Evolutionary conservation across 139 green algal genomes (phyloP), one percentile per base, ranked within the genome.

Genomic region (Chlorella sorokiniana): DNA sequence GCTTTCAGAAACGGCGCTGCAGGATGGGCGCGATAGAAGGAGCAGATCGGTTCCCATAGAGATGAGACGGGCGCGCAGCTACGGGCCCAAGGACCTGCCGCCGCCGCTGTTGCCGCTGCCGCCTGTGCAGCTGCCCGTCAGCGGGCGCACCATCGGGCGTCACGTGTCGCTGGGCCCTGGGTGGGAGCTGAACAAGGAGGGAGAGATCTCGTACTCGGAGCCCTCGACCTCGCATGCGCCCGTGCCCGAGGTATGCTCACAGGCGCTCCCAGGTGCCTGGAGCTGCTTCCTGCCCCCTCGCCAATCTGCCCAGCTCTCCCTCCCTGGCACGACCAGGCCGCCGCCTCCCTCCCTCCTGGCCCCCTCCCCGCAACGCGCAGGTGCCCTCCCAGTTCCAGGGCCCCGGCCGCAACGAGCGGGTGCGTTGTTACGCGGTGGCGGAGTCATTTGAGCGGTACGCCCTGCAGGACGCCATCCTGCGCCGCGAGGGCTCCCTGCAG

Each of bases 361-460:
- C n/a, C n/a, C 27, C 69, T 23, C 16, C 37, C 64, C 37, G 5
- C 37, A 0, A 22, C 20, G 5, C 22, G 41, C 37, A 40, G 63
- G 81, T 82, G 41, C 72, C 81, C 0, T 23, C 29, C 40, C 75
- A 73, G 41, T 86, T 68, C 33, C 81, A 77, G 25, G 81, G 81
- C 3, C 23, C 31, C 1, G 81, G 72, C 2, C 42, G 75, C 16
- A 22, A 64, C 42, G 78, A 84, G 61, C 61, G 78, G 27, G 63
- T 88, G 68, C 78, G 84, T 23, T 85, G 84, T 54, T 74, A 84
- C 40, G 81, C 51, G 35, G 65, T 84, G 44, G 76, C 75, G 7
- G 67, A 83, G 0, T n/a, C 42, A 4, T 87, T 87, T 63, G 69
- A 76, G 16, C 22, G 52, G 7, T 54, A 37, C 25, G 37, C 52